Base-by-base conservation (phyloP, 2,329 filamentous ascomycete species). In the Raffaelea ambrosiae region DNA sequence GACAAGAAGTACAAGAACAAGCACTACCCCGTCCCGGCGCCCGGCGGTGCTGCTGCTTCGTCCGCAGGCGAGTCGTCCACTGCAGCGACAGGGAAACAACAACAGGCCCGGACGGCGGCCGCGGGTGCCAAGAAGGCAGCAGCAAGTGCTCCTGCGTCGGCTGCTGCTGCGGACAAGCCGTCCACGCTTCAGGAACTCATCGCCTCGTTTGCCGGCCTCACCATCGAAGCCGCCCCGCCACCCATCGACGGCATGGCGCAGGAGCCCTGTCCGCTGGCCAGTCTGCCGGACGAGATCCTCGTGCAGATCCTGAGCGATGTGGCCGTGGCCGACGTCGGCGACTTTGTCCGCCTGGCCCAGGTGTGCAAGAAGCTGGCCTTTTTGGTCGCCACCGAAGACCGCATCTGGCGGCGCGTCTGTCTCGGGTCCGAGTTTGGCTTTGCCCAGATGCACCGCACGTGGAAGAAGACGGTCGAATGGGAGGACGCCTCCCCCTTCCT, bases 331-430 rank as follows among this genome's bases (percentile, higher is more conserved):
- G 93, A 98, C 55, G 74, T 95, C 0, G 84, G 83, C 3, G 79
- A 85, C 36, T 90, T 94, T 57, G 77, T 76, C 19, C 83, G 87
- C 21, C 71, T 90, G 16, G 76, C 88, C 0, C 78, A 83, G 53
- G 90, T 95, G 3, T 97, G 91, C 70, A 94, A 88, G 63, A 80
- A 84, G 14, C 70, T 97, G 40, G 89, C 91, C 20, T 96, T 86
- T 61, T 77, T 97, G 19, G 83, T 95, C 44, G 73, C 81, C 26
- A 86, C 85, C 5, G 90, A 97, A 62, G 84, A 95, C 57, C 77
- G 77, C 40, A 85, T 95, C 57, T 98, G 93, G 90, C 87, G 83
- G 50, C 77, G 80, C 18, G 67, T 95, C 4, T 86, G 84, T 41
- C 66, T 86, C 1, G 84, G 82, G 0, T 52, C 66, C 13, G 79